Conservation (phyloP, 148 eudicot species). For the Rhododendron ferrugineum region DNA sequence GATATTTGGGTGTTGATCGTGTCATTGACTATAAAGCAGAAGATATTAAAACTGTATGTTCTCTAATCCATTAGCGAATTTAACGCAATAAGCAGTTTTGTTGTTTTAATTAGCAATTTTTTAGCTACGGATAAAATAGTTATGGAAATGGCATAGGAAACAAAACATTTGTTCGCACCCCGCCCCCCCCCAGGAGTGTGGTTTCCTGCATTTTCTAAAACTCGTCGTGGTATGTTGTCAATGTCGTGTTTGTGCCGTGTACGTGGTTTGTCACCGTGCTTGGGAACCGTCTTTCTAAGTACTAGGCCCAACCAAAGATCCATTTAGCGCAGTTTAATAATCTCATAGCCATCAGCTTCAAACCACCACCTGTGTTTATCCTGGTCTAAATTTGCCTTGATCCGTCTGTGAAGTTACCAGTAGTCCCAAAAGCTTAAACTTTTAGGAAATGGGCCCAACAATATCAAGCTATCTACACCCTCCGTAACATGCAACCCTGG, state of each 20-base stretch:
- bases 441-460: no score
- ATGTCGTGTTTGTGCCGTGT: not conserved
- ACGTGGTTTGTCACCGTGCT: not conserved
- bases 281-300: not conserved
- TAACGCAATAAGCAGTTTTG: not conserved
- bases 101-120: not conserved
- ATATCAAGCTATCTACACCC: no score
- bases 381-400: not conserved
- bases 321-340: not conserved
- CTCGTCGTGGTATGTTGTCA: not conserved
- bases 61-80: not conserved
- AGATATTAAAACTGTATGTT: constrained; percentile 63
- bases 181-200: not conserved
- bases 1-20: constrained; percentile 81
- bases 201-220: not conserved
- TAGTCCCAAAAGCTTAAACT: no score
- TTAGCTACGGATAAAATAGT: not conserved
- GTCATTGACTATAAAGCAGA: constrained; percentile 85
- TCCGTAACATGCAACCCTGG: no score
- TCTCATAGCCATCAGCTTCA: not conserved
- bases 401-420: no score
- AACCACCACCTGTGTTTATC: not conserved
- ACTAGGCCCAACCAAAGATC: not conserved
- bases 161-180: not conserved
- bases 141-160: not conserved